phyloP scores from a whole-genome alignment of 306 rosid genomes.

The Gillenia trifoliata region DNA sequence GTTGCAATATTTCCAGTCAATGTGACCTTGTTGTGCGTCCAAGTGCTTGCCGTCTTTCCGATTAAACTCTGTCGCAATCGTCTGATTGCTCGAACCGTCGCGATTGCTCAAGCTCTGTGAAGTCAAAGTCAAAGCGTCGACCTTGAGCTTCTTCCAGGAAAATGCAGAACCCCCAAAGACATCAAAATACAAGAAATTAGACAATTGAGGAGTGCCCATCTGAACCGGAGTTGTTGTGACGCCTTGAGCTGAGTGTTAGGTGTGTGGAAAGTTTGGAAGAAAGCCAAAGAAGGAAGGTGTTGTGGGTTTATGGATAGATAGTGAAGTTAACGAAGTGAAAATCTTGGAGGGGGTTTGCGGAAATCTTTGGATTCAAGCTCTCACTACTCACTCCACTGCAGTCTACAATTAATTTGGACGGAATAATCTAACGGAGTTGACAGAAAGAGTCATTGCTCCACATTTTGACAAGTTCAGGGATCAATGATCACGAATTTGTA shows the following conservation, averaged over 20 bases:
- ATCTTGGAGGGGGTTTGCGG: conserved; percentile 23
- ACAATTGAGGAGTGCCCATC: conserved; percentile 39
- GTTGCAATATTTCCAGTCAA: too few species aligned
- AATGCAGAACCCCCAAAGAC: conserved; percentile 11
- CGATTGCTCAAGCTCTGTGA: conserved; percentile 35
- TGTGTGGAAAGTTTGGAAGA: neutral
- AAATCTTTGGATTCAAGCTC: too few species aligned
- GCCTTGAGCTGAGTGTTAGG: conserved; percentile 25
- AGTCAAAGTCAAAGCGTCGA: conserved; percentile 44
- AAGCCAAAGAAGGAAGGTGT: neutral
- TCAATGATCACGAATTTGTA: too few species aligned
- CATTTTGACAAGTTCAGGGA: too few species aligned
- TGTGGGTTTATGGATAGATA: neutral
- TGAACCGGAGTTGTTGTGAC: conserved; percentile 22
- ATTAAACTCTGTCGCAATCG: conserved; percentile 50
- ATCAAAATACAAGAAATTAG: conserved; percentile 47
- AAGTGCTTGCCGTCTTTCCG: too few species aligned
- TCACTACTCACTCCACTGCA: too few species aligned
- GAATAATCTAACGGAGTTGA: too few species aligned
- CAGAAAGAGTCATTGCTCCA: too few species aligned
- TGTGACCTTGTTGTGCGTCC: too few species aligned
- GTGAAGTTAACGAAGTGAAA: conserved; percentile 2
- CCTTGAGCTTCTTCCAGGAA: conserved; percentile 20
- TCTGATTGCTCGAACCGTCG: conserved; percentile 33
- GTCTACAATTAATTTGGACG: too few species aligned